Base-by-base conservation (phyloP, 1,139 yeast species). In the Entelexis paramagnoliae region DNA sequence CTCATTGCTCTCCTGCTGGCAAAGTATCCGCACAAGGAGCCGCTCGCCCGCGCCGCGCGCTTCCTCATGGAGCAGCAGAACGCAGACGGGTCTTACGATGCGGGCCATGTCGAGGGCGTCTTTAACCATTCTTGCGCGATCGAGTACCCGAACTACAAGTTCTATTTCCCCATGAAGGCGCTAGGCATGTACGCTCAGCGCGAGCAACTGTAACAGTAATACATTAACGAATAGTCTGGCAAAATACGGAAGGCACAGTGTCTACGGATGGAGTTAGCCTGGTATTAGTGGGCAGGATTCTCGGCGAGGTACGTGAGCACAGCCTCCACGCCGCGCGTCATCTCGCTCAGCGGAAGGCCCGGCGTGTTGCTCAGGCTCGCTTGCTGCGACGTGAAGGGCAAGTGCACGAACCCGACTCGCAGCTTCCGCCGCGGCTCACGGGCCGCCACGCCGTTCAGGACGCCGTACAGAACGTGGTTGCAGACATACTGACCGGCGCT, bases 51-150 rank as follows among this genome's bases (percentile, higher is more conserved):
- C 24, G 99, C 91, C 3, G 72, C 87, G 16, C 61, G 72, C 48
- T 70, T 87, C 46, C 64, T 93, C 50, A 79, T 86, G 74, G 62
- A 70, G 2, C 72, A 88, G 58, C 98, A 93, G 66, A 66, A 73
- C 44, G 64, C 73, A 0, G 78, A 81, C 29, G 99, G 99, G 1
- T 94, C 87, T 59, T 93, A 94, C 87, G 72, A 75, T 52, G 82
- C 77, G 63, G 96, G 91, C 64, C 84, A 79, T 49, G 80, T 85
- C 24, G 97, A 91, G 67, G 99, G 99, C 48, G 97, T 91, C 0
- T 93, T 93, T 73, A 93, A 93, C 66, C 96, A 91, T 63, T 80
- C 87, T 3, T 77, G 80, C 73, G 96, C 94, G 1, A 93, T 93
- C 63, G 97, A 91, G 66, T 93, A 93, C 65, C 98, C 98, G 43